These are phyloP conservation scores for Mycena belliarum DNA, from an alignment of 768 basidiomycete genomes.

Conservation along the genomic window DNA sequence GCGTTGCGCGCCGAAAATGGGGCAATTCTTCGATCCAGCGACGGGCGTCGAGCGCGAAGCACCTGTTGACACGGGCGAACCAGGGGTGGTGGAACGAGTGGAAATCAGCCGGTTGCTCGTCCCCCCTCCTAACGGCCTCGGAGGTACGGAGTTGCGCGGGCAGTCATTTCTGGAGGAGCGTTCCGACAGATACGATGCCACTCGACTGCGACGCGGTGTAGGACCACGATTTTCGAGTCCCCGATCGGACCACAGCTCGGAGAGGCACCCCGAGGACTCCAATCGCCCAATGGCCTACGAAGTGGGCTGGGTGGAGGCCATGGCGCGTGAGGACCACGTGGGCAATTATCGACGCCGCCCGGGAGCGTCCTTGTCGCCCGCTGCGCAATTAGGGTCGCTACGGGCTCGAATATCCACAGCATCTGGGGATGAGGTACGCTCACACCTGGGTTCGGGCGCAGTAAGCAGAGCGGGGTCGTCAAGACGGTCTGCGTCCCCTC, in stretches of 20 bases:
- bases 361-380: no score
- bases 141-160: background rate
- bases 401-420: no score
- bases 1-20: background rate
- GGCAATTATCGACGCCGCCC: no score
- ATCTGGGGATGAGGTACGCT: no score
- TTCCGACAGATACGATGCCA: no score
- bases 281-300: background rate
- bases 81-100: background rate
- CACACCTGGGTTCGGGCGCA: no score
- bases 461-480: no score
- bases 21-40: background rate
- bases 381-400: no score
- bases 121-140: no score
- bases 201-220: background rate
- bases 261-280: background rate
- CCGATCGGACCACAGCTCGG: constrained; percentile 1
- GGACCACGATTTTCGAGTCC: background rate
- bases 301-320: background rate
- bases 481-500: background rate
- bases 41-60: background rate
- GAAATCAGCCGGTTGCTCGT: background rate
- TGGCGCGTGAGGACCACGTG: background rate
- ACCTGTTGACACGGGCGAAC: no score
- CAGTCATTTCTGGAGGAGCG: background rate